phyloP scores from a whole-genome alignment of 805 yeast genomes.

The Komagataella ulmi region DNA sequence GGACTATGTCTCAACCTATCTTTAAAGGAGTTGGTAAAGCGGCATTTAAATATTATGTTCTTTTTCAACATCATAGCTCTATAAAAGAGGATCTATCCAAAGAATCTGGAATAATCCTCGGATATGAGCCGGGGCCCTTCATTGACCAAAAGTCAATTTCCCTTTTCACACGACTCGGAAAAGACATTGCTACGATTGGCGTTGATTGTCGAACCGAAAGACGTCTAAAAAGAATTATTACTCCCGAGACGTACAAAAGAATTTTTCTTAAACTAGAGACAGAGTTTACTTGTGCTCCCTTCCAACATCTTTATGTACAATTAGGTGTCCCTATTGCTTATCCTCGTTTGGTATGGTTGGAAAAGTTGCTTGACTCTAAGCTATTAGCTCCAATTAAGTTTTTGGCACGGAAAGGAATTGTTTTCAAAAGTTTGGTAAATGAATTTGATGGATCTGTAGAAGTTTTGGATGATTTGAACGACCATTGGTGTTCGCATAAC shows the following conservation, averaged over 20 bases:
- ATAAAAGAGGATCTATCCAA: conserved; percentile 25
- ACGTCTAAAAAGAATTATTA: conserved; percentile 41
- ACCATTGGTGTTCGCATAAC: conserved; percentile 88
- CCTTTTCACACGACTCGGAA: conserved; percentile 60
- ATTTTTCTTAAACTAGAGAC: conserved; percentile 45
- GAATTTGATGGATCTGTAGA: conserved; percentile 90
- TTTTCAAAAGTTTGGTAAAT: conserved; percentile 66
- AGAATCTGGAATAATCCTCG: conserved; percentile 53
- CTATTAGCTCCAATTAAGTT: conserved; percentile 51
- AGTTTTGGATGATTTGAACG: conserved; percentile 83
- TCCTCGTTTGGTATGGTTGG: conserved; percentile 89
- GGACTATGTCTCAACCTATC: conserved; percentile 59
- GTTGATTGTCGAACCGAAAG: conserved; percentile 93
- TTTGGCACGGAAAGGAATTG: conserved; percentile 46
- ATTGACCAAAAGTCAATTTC: conserved; percentile 60
- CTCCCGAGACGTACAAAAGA: conserved; percentile 38
- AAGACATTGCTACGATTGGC: conserved; percentile 58
- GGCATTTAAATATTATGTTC: conserved; percentile 78
- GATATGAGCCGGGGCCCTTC: conserved; percentile 48
- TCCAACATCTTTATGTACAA: conserved; percentile 70
- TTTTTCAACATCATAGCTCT: conserved; percentile 79
- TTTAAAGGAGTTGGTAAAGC: conserved; percentile 61
- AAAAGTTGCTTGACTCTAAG: conserved; percentile 52
- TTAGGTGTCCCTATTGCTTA: conserved; percentile 93
- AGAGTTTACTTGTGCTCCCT: conserved; percentile 38